Conservation (phyloP, 2,329 filamentous ascomycete genomes). For the Fulvia fulva region DNA sequence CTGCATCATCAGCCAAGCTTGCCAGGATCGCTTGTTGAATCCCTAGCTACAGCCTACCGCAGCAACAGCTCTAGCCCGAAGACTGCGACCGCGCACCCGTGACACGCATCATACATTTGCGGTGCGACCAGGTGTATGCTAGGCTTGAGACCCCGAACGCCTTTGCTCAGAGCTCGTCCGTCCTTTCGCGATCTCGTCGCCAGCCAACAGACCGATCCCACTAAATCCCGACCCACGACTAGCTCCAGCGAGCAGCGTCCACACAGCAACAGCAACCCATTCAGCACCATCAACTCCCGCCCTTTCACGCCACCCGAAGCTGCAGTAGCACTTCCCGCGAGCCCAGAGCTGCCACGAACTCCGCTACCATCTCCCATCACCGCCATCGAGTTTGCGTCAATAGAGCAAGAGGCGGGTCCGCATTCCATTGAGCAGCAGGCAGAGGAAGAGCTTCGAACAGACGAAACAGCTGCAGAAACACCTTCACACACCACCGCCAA, state of each 20-base stretch:
- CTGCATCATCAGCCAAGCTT: neutral
- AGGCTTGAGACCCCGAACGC: conserved; percentile 53
- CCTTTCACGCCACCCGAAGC: conserved; percentile 15
- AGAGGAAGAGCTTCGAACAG: conserved; percentile 9
- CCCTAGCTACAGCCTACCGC: conserved; percentile 1
- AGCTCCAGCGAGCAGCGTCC: neutral
- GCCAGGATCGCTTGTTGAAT: neutral
- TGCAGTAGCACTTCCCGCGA: conserved; percentile 19
- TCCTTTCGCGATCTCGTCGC: conserved; percentile 61
- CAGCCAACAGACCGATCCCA: conserved; percentile 24
- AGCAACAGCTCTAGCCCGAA: neutral
- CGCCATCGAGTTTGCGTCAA: conserved; percentile 5
- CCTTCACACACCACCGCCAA: conserved; percentile 8
- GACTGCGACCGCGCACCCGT: neutral
- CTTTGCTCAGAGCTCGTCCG: conserved; percentile 56
- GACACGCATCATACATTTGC: neutral
- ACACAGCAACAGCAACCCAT: neutral
- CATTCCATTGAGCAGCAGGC: conserved; percentile 9
- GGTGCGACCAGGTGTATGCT: conserved; percentile 34
- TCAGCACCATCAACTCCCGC: conserved; percentile 6
- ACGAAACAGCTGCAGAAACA: conserved; percentile 12
- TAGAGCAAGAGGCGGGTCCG: conserved; percentile 13
- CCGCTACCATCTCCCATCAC: conserved; percentile 3
- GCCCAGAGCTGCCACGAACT: conserved; percentile 12
- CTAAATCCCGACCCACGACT: conserved; percentile 7